Evolutionary conservation across 2,329 filamentous ascomycete species (phyloP).

Genomic region (Verticillium dahliae): DNA sequence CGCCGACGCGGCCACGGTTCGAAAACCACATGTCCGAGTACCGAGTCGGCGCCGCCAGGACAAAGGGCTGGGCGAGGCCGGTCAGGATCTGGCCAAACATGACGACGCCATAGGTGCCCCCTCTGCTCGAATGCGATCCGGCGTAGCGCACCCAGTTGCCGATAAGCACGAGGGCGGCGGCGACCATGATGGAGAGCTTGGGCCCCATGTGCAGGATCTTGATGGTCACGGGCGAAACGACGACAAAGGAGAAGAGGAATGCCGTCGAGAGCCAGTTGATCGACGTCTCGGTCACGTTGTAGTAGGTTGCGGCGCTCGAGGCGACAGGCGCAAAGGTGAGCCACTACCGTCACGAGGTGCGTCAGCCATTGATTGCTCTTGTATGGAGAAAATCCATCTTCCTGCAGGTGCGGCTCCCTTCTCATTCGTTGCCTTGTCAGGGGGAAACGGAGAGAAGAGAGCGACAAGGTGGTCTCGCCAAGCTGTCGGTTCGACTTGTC

Average conservation of each 20-base stretch:
- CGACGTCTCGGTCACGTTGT: constrained; percentile 62
- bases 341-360: constrained; percentile 52
- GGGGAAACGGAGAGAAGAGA: not conserved
- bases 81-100: constrained; percentile 91
- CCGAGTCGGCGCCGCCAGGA: constrained; percentile 78
- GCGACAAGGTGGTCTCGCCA: not conserved
- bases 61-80: constrained; percentile 86
- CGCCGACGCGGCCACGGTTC: constrained; percentile 71
- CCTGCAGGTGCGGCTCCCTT: not conserved
- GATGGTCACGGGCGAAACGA: constrained; percentile 65
- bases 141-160: constrained; percentile 92
- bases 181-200: constrained; percentile 66
- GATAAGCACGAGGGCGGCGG: constrained; percentile 65
- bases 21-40: constrained; percentile 97
- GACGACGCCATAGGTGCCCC: constrained; percentile 65
- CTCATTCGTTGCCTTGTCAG: constrained; percentile 1
- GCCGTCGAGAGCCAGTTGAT: constrained; percentile 92
- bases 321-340: constrained; percentile 85
- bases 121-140: constrained; percentile 45
- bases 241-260: constrained; percentile 79
- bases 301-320: constrained; percentile 66
- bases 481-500: not conserved
- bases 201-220: constrained; percentile 75
- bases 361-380: not conserved
- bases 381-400: not conserved